Percentiles rank a stretch among this genome's conserved stretches.
These are phyloP conservation scores for Comarum palustre DNA, from an alignment of 306 rosid genomes.

Conservation along the genomic window DNA sequence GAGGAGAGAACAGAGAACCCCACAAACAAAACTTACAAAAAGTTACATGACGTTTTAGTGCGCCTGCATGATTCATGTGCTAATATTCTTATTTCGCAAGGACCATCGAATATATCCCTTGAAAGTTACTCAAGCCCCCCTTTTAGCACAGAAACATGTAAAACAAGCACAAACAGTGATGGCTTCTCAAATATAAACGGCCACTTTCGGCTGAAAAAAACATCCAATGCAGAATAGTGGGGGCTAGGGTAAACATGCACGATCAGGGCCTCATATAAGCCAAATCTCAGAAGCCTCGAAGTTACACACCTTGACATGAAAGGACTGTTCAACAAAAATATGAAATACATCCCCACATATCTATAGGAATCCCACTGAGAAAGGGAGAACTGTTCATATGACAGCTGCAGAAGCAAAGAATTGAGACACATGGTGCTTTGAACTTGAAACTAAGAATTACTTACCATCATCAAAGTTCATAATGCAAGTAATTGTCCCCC, in stretches of 20 bases:
- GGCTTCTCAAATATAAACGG: not conserved
- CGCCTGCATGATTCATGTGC: not conserved
- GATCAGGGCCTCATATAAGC: not conserved
- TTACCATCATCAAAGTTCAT: not conserved
- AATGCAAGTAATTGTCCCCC: conserved; percentile 1
- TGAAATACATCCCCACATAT: not conserved
- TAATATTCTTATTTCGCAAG: not conserved
- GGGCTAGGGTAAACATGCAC: not conserved
- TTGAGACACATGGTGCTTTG: conserved; percentile 42
- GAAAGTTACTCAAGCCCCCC: not conserved
- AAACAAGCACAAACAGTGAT: not conserved
- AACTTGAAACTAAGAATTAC: not conserved
- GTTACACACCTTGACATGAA: not conserved
- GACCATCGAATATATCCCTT: conserved; percentile 6
- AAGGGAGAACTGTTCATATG: not conserved
- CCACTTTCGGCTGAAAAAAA: not conserved
- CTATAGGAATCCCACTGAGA: not conserved
- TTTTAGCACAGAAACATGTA: not conserved
- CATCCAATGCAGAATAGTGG: not conserved
- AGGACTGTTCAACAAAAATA: too few species aligned
- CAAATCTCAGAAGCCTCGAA: not conserved
- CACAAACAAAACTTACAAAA: not conserved
- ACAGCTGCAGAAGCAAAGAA: not conserved
- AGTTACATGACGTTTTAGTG: not conserved
- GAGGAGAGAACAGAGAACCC: not conserved